Base-by-base conservation (phyloP, 768 basidiomycete genomes). In the Hygrophorus pudorinus region DNA sequence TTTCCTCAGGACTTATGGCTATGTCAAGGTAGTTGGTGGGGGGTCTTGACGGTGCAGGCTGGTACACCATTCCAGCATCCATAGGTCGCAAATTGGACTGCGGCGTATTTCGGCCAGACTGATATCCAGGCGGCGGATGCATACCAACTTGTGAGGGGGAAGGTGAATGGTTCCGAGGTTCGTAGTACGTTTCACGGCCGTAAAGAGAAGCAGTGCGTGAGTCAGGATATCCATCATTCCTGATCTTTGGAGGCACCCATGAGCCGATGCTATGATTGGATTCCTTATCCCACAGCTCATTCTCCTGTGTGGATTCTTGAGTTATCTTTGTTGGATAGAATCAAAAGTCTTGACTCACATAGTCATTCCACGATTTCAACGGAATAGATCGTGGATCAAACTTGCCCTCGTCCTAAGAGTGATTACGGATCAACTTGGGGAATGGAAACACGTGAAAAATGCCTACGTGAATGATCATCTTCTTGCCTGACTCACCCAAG, bases 221-320 rank as follows among this genome's bases (percentile, higher is more conserved):
- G 56, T 88, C 82, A 2, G 81, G 71, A 44, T 87, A 87, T 1
- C 79, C 85, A 20, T 83, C 80, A 54, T 78, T 81, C 51, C 74
- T 79, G 51, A 73, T 59, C 56, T 83, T 84, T 32, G 67, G 65
- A 1, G 85, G 89, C 8, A 84, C 81, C 86, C 89, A 94, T 0
- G 88, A 92, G 6, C 89, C 89, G 41, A 92, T 88, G 48, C 88
- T 91, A 62, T 94, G 91, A 55, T 93, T 93, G 0, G 88, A 92
- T 52, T 94, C 92, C 61, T 92, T 91, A 58, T 96, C 92, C 92
- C 92, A 97, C 9, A 96, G 77, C 60, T 94, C 92, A 56, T 93
- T 96, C 72, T 90, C 83, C 85, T 89, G 51, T 5, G 21, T 37
- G 28, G 13, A 46, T 38, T 13, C 30, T 52, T 27, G 39, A 29